phyloP scores from a whole-genome alignment of 768 basidiomycete species.

The Trametes maxima region DNA sequence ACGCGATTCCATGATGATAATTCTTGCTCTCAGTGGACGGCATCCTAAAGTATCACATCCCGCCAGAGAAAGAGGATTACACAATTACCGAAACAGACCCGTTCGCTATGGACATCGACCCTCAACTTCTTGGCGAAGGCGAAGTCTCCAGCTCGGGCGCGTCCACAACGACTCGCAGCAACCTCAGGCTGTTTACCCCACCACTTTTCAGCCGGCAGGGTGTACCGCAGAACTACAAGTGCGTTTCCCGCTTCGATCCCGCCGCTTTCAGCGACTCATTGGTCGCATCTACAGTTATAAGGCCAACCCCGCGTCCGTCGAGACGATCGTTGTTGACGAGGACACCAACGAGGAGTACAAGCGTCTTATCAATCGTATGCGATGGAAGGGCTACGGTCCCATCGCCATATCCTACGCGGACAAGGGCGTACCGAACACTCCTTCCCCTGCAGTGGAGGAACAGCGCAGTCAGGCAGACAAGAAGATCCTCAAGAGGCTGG shows the following conservation, averaged over 20 bases:
- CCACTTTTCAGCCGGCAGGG: constrained; percentile 86
- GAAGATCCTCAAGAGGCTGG: constrained; percentile 54
- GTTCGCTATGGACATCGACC: constrained; percentile 54
- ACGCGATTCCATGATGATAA: background rate
- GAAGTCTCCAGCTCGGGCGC: background rate
- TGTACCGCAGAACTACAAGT: constrained; percentile 85
- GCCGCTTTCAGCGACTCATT: background rate
- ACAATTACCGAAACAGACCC: constrained; percentile 35
- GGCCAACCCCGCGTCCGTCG: constrained; percentile 72
- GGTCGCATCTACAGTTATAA: constrained; percentile 57
- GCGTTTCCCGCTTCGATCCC: constrained; percentile 18
- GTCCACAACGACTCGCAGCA: constrained; percentile 43
- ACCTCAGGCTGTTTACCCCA: constrained; percentile 80
- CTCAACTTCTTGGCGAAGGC: constrained; percentile 36
- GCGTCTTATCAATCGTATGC: constrained; percentile 79
- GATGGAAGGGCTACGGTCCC: constrained; percentile 86
- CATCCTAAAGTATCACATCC: constrained; percentile 69
- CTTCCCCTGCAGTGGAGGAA: constrained; percentile 63
- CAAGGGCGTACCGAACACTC: constrained; percentile 62
- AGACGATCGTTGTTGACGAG: constrained; percentile 66
- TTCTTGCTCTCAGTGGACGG: constrained; percentile 56
- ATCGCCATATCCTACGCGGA: constrained; percentile 71
- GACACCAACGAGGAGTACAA: constrained; percentile 81
- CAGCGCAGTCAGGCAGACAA: constrained; percentile 57
- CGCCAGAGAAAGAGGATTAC: constrained; percentile 70